A percentile compares a stretch with the other conserved stretches of the same genome.
Conservation (phyloP, 2,329 filamentous ascomycete genomes). For the Fusarium devonianum region DNA sequence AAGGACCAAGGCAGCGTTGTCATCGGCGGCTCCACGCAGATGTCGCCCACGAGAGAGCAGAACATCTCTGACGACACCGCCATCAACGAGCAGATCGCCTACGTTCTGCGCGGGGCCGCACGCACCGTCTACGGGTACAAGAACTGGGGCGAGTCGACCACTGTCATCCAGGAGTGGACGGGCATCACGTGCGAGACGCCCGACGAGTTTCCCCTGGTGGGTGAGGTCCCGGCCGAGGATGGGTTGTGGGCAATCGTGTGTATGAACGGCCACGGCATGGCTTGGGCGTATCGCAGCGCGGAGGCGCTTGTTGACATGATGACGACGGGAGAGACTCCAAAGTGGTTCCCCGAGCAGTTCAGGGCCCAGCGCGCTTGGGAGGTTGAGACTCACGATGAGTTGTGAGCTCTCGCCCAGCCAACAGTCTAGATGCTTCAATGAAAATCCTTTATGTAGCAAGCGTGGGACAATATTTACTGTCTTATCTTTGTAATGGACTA, state of each 20-base stretch:
- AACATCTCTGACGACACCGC: constrained; percentile 13
- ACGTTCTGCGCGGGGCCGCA: constrained; percentile 12
- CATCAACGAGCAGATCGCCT: constrained; percentile 19
- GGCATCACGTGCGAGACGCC: constrained; percentile 20
- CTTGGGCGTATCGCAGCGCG: constrained; percentile 23
- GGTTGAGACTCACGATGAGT: background rate
- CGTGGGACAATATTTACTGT: too few species aligned
- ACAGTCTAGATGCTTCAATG: too few species aligned
- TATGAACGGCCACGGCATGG: constrained; percentile 26
- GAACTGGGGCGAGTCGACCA: constrained; percentile 20
- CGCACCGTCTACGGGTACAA: constrained; percentile 9
- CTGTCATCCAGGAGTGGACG: constrained; percentile 20
- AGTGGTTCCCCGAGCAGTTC: constrained; percentile 24
- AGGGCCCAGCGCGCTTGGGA: constrained; percentile 24
- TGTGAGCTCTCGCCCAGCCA: too few species aligned
- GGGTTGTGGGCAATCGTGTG: constrained; percentile 23
- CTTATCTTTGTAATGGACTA: too few species aligned
- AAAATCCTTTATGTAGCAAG: too few species aligned
- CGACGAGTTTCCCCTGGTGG: constrained; percentile 13
- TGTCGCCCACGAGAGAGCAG: constrained; percentile 11
- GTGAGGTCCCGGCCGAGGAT: constrained; percentile 21
- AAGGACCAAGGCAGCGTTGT: constrained; percentile 13
- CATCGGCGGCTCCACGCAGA: constrained; percentile 16
- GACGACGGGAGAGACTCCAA: constrained; percentile 18
- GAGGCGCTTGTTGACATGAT: constrained; percentile 28